Evolutionary conservation across 768 basidiomycete genomes (phyloP).

Genomic region (Termitomyces eurrhizus): DNA sequence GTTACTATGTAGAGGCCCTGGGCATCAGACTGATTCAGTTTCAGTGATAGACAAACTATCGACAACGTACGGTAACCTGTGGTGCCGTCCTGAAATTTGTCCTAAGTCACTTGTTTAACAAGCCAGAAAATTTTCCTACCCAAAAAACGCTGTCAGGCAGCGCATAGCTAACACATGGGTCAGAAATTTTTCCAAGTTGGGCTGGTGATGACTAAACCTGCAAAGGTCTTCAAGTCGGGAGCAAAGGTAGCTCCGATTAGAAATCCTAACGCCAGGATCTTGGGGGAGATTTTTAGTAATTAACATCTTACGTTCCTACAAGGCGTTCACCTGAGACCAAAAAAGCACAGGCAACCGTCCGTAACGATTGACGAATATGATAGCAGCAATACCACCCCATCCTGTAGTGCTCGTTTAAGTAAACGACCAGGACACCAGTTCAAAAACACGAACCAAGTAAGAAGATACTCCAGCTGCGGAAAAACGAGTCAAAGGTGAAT

Average conservation of each 20-base stretch:
- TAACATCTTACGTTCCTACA: not conserved
- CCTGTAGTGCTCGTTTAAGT: slow-evolving; percentile 14
- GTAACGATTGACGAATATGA: slow-evolving; percentile 47
- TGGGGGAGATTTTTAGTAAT: not conserved
- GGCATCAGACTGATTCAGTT: not conserved
- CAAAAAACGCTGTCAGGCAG: slow-evolving; percentile 29
- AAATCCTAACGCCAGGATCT: slow-evolving; percentile 49
- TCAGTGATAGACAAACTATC: not conserved
- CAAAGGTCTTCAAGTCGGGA: slow-evolving; percentile 43
- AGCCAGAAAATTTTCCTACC: slow-evolving; percentile 15
- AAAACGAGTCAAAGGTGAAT: not conserved
- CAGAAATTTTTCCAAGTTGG: not conserved
- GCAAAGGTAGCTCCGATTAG: slow-evolving; percentile 51
- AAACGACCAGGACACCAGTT: not conserved
- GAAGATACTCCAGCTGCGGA: slow-evolving; percentile 52
- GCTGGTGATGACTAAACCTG: slow-evolving; percentile 16
- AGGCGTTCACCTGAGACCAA: slow-evolving; percentile 42
- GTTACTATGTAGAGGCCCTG: slow-evolving; percentile 47
- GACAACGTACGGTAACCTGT: slow-evolving; percentile 38
- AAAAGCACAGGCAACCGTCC: slow-evolving; percentile 61
- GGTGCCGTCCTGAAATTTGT: slow-evolving; percentile 37
- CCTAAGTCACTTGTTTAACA: not conserved
- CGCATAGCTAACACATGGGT: slow-evolving; percentile 22
- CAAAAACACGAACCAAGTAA: slow-evolving; percentile 31
- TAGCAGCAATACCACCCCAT: slow-evolving; percentile 47